Base-by-base conservation (phyloP, 257 asterid species). In the Avicennia marina region DNA sequence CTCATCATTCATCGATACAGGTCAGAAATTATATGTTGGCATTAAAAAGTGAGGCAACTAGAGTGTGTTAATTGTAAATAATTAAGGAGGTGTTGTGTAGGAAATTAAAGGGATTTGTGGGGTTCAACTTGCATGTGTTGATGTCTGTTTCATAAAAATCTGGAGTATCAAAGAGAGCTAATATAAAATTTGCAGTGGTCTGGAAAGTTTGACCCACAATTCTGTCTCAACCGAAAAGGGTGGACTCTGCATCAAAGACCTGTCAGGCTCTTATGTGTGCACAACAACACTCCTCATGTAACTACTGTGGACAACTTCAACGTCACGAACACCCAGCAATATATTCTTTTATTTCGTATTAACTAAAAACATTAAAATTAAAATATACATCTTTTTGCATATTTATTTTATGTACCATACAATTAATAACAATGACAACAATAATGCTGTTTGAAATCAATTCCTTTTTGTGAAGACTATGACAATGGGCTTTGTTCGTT, bases 161-260 rank as follows among this genome's bases (percentile, higher is more conserved):
- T 65, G 63, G 44, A 59, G 43, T 38, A 68, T 63, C 56, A 66
- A 50, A 17, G 17, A 58, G 77, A 67, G 64, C 50, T 68, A 58
- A 60, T 70, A 66, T 69, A 53, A 45, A 65, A 59, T 36, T n/a
- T 9, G 60, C 68, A 62, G 48, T 20, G 68, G 18, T 60, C 63
- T 42, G 67, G 63, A 71, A 55, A 58, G 36, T 68, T 86, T 81
- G 93, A 80, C 90, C 77, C 77, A 66, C 72, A 72, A 43, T 69
- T 75, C 63, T 77, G 82, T 71, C 82, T 64, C 69, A 63, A 66
- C 74, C 75, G 50, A 67, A 76, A 62, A 58, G 43, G 77, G 47
- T 62, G 68, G 69, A 56, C 40, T 48, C 18, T 33, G 65, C 77
- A 63, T 52, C 68, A 58, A 53, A 73, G 85, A 76, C 79, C 66